These are phyloP conservation scores for Hibiscus syriacus DNA, from an alignment of 345 rosid genomes.

Conservation along the genomic window DNA sequence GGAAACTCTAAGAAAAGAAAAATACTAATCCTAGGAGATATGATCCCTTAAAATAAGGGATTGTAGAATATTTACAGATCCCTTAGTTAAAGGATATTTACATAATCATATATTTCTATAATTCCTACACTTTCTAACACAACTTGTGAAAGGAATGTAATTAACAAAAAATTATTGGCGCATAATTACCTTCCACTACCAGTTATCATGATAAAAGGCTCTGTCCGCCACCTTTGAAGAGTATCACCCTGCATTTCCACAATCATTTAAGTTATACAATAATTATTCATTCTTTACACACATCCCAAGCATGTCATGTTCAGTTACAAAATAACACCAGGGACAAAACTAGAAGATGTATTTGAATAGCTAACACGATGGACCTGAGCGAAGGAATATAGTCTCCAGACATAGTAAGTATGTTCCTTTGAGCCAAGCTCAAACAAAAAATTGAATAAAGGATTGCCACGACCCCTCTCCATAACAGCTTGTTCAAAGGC, in stretches of 20 bases:
- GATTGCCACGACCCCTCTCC: no score
- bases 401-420: conserved; percentile 96
- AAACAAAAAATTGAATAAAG: no score
- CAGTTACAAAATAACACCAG: background rate
- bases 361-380: background rate
- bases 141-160: background rate
- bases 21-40: no score
- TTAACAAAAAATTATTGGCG: background rate
- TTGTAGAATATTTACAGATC: no score
- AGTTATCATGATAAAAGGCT: conserved; percentile 96
- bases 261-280: background rate
- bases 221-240: conserved; percentile 52
- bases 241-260: conserved; percentile 10
- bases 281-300: conserved; percentile 1
- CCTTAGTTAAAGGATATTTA: no score
- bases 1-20: no score
- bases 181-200: conserved; percentile 90
- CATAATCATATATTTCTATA: no score
- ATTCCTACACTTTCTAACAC: no score
- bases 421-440: conserved; percentile 87
- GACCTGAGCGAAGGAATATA: conserved; percentile 45
- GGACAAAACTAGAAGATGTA: background rate
- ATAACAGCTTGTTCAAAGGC: no score
- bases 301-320: background rate
- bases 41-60: no score